phyloP scores from a whole-genome alignment of 805 yeast species.

The Ogataea sp. region DNA sequence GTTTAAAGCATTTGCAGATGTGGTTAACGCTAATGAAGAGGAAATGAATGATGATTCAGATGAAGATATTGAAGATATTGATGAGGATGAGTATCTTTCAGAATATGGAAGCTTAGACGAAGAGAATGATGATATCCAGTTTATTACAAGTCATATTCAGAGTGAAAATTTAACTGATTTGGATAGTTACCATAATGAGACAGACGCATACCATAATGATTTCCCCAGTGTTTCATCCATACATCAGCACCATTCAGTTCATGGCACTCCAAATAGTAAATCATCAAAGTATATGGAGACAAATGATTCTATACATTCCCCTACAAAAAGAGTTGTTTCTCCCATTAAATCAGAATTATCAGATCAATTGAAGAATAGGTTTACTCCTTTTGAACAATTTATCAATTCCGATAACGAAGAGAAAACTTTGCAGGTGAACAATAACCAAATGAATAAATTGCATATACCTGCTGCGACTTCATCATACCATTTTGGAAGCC shows the following conservation, averaged over 20 bases:
- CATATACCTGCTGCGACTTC: not conserved
- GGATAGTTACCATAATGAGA: conserved; percentile 1
- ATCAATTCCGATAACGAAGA: not conserved
- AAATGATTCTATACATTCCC: not conserved
- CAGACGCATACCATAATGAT: not conserved
- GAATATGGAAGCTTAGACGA: conserved; percentile 5
- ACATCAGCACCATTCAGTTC: too few relatives aligned
- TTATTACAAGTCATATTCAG: too few relatives aligned
- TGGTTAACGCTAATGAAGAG: conserved; percentile 15
- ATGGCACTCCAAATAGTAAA: too few relatives aligned
- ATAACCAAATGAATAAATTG: not conserved
- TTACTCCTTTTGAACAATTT: not conserved
- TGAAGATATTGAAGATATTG: not conserved
- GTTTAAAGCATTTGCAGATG: conserved; percentile 14
- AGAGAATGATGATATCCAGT: conserved; percentile 1
- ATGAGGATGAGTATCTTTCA: not conserved
- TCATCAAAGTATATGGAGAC: not conserved
- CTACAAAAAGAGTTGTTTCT: not conserved
- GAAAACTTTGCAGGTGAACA: not conserved
- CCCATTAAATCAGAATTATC: too few relatives aligned
- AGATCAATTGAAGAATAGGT: not conserved
- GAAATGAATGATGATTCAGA: conserved; percentile 1
- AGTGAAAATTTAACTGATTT: not conserved
- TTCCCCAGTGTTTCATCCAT: too few relatives aligned
- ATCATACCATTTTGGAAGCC: not conserved